Percentiles rank a stretch among this genome's conserved stretches.
These are phyloP conservation scores for Athelia psychrophila DNA, from an alignment of 1,284 basidiomycete species.

Conservation along the genomic window DNA sequence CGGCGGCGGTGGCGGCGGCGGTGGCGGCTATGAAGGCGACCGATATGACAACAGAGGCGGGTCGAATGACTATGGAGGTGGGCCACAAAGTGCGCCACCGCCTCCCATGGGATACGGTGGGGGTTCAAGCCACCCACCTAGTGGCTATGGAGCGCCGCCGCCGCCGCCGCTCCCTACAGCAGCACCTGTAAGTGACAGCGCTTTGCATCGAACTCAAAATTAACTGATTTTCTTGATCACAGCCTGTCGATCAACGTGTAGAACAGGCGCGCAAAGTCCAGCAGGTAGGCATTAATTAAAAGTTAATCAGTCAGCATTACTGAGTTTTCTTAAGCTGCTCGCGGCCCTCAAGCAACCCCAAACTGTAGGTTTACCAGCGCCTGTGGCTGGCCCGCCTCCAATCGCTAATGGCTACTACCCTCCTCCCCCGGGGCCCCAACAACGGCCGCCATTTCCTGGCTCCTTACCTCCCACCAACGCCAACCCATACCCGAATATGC, in stretches of 20 bases:
- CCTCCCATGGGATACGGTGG: constrained; percentile 29
- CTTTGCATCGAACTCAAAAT: constrained; percentile 14
- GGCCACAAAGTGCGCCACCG: constrained; percentile 20
- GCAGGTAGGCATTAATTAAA: constrained; percentile 40
- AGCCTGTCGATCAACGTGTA: constrained; percentile 63
- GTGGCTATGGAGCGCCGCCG: constrained; percentile 20
- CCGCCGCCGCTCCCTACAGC: constrained; percentile 8
- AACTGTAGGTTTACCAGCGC: constrained; percentile 28
- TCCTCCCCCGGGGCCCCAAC: constrained; percentile 31
- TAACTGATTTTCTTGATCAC: constrained; percentile 7
- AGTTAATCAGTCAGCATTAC: constrained; percentile 4
- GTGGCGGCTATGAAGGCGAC: constrained; percentile 26
- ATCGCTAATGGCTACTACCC: constrained; percentile 30
- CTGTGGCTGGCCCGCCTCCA: constrained; percentile 30
- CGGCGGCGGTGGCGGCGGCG: constrained; percentile 18
- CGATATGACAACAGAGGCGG: constrained; percentile 21
- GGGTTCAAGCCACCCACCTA: constrained; percentile 21
- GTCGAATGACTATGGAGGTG: too few species aligned
- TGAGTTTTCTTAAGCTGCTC: constrained; percentile 41
- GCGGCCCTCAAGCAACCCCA: constrained; percentile 75
- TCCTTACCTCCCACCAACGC: constrained; percentile 27
- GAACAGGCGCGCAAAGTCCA: constrained; percentile 83
- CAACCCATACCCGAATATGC: constrained; percentile 35
- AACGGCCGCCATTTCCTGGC: constrained; percentile 27
- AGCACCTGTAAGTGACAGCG: constrained; percentile 11